Evolutionary conservation across 805 yeast species (phyloP), one percentile per base, ranked within the genome.

Genomic region (Yarrowia sp.): DNA sequence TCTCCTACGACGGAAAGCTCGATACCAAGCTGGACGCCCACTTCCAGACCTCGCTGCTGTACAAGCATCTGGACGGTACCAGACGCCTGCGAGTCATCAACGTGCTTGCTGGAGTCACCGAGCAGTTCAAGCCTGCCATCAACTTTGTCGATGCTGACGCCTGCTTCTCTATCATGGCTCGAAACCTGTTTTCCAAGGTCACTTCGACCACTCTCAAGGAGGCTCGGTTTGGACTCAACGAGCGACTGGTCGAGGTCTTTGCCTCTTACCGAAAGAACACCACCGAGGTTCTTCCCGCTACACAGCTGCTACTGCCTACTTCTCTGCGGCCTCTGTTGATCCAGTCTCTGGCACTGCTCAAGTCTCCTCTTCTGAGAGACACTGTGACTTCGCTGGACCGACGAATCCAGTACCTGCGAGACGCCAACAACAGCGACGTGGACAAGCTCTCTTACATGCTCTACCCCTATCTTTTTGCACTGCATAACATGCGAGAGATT

Each of bases 1-100:
- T 94, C 73, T 83, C 83, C 56, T 89, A 91, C 74, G 97, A 92
- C 74, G 92, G 92, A 3, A 86, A 86, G 69, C 80, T 92, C 40
- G 85, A 87, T 68, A 81, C 89, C 1, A 86, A 86, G 69, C 82
- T 84, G 44, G 97, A 92, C 76, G 90, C 91, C 24, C 95, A 92
- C 76, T 91, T 94, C 80, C 99, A 95, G 78, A 89, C 91, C 1
- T 98, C 98, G 0, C 72, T 95, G 34, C 79, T 95, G 67, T 94
- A 92, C 76, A 93, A 98, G 0, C 90, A 92, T 56, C 74, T 82
- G 1, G 82, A 82, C 58, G 99, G 99, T 24, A 78, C 82, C 9
- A 81, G 98, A 71, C 88, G 91, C 72, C 94, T 95, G 15, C 84
- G 99, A 70, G 92, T 92, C n/a, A 84, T 90, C 60, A 95, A 95